A percentile compares a stretch with the other conserved stretches of the same genome.
These are phyloP conservation scores for Exobasidium rhododendri DNA, from an alignment of 1,284 basidiomycete species.

Conservation along the genomic window DNA sequence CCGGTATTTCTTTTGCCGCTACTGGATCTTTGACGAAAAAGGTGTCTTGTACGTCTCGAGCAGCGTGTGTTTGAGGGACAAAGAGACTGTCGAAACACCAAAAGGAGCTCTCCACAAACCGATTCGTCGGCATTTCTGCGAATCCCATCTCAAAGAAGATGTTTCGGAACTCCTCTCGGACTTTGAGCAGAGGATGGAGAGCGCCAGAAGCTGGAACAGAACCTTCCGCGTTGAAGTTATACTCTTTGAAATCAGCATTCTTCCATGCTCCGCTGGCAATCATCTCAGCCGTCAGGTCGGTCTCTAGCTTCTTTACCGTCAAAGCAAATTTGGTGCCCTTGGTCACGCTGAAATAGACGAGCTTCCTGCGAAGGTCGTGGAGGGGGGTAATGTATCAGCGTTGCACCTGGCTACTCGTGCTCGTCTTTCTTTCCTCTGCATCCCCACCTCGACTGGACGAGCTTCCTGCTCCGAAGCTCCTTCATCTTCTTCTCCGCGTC, in stretches of 20 bases:
- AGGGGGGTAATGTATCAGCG: too few species aligned
- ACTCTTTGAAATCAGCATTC: slow-evolving; percentile 75
- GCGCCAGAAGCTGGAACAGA: slow-evolving; percentile 82
- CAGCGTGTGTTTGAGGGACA: slow-evolving; percentile 98
- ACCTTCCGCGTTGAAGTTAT: slow-evolving; percentile 98
- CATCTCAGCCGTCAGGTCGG: slow-evolving; percentile 95
- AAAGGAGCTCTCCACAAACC: slow-evolving; percentile 96
- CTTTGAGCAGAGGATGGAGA: slow-evolving; percentile 92
- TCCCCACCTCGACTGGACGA: slow-evolving; percentile 57
- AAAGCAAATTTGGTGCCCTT: slow-evolving; percentile 88
- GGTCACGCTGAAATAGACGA: slow-evolving; percentile 84
- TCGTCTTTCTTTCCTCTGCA: slow-evolving; percentile 12
- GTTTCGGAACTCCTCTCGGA: slow-evolving; percentile 93
- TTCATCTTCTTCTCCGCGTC: slow-evolving; percentile 58
- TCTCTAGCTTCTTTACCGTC: slow-evolving; percentile 92
- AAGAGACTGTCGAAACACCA: slow-evolving; percentile 99
- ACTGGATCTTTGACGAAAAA: slow-evolving; percentile 97
- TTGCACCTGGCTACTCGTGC: background rate
- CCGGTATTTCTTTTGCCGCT: slow-evolving; percentile 71
- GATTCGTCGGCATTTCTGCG: slow-evolving; percentile 97
- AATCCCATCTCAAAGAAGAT: slow-evolving; percentile 99
- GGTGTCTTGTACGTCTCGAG: slow-evolving; percentile 95
- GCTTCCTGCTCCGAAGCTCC: slow-evolving; percentile 81
- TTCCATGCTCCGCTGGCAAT: slow-evolving; percentile 63
- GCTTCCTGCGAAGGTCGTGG: slow-evolving; percentile 79